Evolutionary conservation across 2,329 filamentous ascomycete species (phyloP), one percentile per base, ranked within the genome.

Genomic region (Fusarium chlamydosporum): DNA sequence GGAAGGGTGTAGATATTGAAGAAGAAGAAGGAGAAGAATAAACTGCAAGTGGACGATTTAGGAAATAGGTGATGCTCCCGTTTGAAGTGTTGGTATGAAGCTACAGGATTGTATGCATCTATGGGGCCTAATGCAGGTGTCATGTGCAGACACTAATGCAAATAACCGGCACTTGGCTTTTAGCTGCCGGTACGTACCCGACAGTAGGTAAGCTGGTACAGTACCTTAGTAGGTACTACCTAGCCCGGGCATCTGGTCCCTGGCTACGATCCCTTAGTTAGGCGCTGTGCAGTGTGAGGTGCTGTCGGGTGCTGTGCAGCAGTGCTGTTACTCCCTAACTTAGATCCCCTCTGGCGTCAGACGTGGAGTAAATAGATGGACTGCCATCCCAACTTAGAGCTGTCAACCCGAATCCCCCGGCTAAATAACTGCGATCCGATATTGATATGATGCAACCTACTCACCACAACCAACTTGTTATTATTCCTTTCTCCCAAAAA

Each of bases 31-130:
- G n/a, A 23, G 29, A 18, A 13, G 4, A 11, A 46, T 55, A 45
- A 56, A 37, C 66, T 74, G 72, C 72, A 73, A 46, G 64, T 61
- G 42, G 72, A 74, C 68, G 45, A 8, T 69, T 71, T 73, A 71
- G 72, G 72, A 73, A 74, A 69, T 73, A 61, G 70, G 46, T 29
- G 34, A 56, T 48, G 43, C 26, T 42, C 42, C 68, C 68, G 68
- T 71, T 71, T 67, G 68, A 71, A 54, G 56, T 67, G 61, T 45
- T 67, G 42, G 53, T 63, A 60, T 69, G 50, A 35, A 43, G 1
- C 33, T 71, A 71, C 9, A 18, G 58, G 35, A 62, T 37, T 15
- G 47, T 67, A 65, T 70, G 68, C 55, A 57, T 29, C 20, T 59
- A 58, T 11, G 13, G 52, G 27, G 38, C 18, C 1, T 45, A 12